Evolutionary conservation across 352 stramenopile species (phyloP).

Genomic region (Phytophthora pluvialis): DNA sequence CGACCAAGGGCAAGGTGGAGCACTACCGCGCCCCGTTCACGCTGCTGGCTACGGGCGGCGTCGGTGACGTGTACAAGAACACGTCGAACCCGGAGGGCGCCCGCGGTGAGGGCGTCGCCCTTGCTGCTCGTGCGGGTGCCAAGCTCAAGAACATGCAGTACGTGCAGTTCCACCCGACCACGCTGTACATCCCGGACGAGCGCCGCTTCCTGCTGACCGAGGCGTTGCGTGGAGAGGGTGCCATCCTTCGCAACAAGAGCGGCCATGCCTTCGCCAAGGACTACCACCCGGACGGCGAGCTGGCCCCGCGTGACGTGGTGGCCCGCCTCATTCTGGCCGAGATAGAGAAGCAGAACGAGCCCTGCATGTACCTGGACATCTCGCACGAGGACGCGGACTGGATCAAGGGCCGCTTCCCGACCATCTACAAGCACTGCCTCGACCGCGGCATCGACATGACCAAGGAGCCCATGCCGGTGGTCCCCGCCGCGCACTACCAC

Average conservation of each 20-base stretch:
- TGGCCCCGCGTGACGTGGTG: slow-evolving; percentile 95
- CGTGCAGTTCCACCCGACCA: slow-evolving; percentile 97
- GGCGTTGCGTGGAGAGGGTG: slow-evolving; percentile 92
- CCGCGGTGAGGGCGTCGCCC: slow-evolving; percentile 70
- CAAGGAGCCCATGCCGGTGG: slow-evolving; percentile 88
- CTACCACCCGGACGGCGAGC: slow-evolving; percentile 92
- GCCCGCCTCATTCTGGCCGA: slow-evolving; percentile 92
- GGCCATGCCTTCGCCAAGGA: slow-evolving; percentile 89
- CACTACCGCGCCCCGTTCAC: slow-evolving; percentile 83
- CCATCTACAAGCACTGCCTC: slow-evolving; percentile 86
- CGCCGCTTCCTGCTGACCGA: slow-evolving; percentile 94
- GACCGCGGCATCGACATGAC: slow-evolving; percentile 92
- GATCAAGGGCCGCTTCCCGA: slow-evolving; percentile 87
- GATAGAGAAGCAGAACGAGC: slow-evolving; percentile 81
- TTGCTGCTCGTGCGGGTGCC: slow-evolving; percentile 81
- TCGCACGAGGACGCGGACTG: slow-evolving; percentile 89
- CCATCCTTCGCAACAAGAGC: slow-evolving; percentile 85
- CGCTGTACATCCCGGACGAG: slow-evolving; percentile 91
- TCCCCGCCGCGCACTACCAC: slow-evolving; percentile 94
- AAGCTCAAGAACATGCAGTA: slow-evolving; percentile 94
- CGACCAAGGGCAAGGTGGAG: slow-evolving; percentile 57
- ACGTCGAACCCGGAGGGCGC: slow-evolving; percentile 93
- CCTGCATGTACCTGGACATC: slow-evolving; percentile 94
- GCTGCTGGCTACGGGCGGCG: slow-evolving; percentile 92
- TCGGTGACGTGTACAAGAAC: slow-evolving; percentile 95